Base-by-base conservation (phyloP, 371 early-diverging fungal genomes). In the Mucor indicus region DNA sequence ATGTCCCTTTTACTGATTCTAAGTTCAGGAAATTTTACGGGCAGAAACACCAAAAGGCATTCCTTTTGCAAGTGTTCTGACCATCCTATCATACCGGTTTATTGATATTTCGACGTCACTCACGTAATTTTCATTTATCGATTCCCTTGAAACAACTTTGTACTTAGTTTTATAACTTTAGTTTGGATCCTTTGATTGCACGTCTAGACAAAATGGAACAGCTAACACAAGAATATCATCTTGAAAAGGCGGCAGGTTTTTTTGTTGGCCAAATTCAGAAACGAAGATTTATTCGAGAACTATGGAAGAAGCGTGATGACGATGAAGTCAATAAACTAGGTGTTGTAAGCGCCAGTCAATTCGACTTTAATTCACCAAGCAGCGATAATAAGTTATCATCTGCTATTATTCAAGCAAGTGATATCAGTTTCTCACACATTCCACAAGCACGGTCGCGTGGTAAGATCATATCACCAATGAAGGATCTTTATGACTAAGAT, bases 51-150 rank as follows among this genome's bases (percentile, higher is more conserved):
- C 59, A 1, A 70, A 71, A 43, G 81, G 81, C 1, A 69, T 81
- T 20, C 69, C 81, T 3, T 81, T 81, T 54, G 70, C 67, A 17
- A 63, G 66, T 31, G 75, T 75, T 4, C 47, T 79, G 29, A 72
- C 69, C 9, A 77, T 77, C 41, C 51, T 81, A 30, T 69, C 81
- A 0, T 75, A 67, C 44, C 71, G 76, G 0, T 73, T 81, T 36
- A 67, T 79, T 13, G 62, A 79, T 48, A 62, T 65, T 8, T 67
- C 79, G 16, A 64, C 75, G 12, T 71, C 77, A 3, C 57, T 81
- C 15, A 72, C 69, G 77, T 80, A 68, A 65, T n/a, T n/a, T n/a
- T n/a, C n/a, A n/a, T n/a, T n/a, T n/a, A n/a, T n/a, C n/a, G n/a
- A n/a, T n/a, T n/a, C n/a, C n/a, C n/a, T n/a, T n/a, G n/a, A n/a